These are phyloP conservation scores for Fagus crenata DNA, from an alignment of 306 rosid genomes.

Conservation along the genomic window DNA sequence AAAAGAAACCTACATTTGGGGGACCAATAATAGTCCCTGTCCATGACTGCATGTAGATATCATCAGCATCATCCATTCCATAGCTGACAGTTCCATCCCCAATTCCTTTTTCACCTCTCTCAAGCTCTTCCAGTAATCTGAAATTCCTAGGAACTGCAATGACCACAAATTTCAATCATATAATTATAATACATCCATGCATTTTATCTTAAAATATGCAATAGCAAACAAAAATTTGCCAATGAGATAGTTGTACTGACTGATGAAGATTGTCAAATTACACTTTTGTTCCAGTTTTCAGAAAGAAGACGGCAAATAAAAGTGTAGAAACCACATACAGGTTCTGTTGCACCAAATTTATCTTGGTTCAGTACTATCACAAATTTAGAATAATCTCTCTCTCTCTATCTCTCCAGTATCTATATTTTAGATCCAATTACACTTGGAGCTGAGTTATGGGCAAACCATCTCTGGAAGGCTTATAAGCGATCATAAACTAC, in stretches of 20 bases:
- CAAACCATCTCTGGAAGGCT: neutral
- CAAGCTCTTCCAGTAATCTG: slow-evolving; percentile 96
- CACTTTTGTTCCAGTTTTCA: slow-evolving; percentile 3
- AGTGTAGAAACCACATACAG: neutral
- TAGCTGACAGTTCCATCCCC: slow-evolving; percentile 99
- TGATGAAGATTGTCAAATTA: slow-evolving; percentile 9
- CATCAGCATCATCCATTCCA: slow-evolving; percentile 99
- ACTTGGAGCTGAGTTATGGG: neutral
- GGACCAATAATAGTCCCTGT: slow-evolving; percentile 98
- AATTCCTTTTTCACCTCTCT: slow-evolving; percentile 97
- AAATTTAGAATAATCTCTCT: neutral
- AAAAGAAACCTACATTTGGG: slow-evolving; percentile 62
- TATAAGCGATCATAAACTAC: neutral
- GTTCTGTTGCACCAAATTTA: slow-evolving; percentile 4
- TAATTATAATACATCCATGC: slow-evolving; percentile 3
- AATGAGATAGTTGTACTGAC: neutral
- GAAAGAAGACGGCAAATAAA: neutral
- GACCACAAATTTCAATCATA: slow-evolving; percentile 13
- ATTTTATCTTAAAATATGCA: neutral
- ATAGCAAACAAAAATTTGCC: neutral
- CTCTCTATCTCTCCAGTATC: neutral
- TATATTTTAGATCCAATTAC: neutral
- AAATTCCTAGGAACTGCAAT: slow-evolving; percentile 89
- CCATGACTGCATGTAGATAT: slow-evolving; percentile 94
- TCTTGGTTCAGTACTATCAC: neutral